Conservation (phyloP, 192 early-diverging fungal genomes). For the Coemansia sp. region DNA sequence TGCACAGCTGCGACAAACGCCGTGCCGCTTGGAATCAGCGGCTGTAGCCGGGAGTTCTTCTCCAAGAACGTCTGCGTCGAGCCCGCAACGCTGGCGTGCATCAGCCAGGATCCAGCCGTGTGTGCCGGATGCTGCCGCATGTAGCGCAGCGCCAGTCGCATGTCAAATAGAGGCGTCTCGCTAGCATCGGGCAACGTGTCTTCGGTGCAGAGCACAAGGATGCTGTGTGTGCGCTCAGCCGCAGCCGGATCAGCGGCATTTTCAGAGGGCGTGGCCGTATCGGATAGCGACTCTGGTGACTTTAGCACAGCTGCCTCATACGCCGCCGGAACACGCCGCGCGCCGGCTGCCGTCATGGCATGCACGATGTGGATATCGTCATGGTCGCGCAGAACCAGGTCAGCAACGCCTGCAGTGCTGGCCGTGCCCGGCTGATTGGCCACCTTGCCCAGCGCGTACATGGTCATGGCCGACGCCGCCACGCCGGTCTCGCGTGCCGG, state of each 20-base stretch:
- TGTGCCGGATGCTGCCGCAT: conserved; percentile 49
- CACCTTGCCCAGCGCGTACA: conserved; percentile 23
- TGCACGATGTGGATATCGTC: conserved; percentile 43
- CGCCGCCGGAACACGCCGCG: conserved; percentile 23
- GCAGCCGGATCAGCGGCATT: background rate
- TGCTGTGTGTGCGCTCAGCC: conserved; percentile 32
- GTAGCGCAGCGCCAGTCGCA: conserved; percentile 50
- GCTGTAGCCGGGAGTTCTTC: conserved; percentile 71
- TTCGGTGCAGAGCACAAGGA: conserved; percentile 48
- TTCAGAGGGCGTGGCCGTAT: background rate
- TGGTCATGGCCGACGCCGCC: conserved; percentile 15
- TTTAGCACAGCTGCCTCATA: conserved; percentile 26
- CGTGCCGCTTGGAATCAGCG: conserved; percentile 70
- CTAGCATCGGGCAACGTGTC: conserved; percentile 36
- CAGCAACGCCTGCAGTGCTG: conserved; percentile 6
- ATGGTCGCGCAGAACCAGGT: conserved; percentile 26
- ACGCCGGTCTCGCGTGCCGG: conserved; percentile 34
- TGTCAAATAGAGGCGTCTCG: conserved; percentile 60
- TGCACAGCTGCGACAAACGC: conserved; percentile 80
- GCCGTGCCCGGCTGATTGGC: conserved; percentile 14
- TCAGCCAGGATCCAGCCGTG: conserved; percentile 66
- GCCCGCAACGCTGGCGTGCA: conserved; percentile 73
- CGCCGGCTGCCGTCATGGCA: conserved; percentile 8
- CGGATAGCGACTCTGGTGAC: background rate
- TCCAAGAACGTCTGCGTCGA: conserved; percentile 96